phyloP scores from a whole-genome alignment of 2,329 filamentous ascomycete species.

The Thielaviopsis ethacetica region DNA sequence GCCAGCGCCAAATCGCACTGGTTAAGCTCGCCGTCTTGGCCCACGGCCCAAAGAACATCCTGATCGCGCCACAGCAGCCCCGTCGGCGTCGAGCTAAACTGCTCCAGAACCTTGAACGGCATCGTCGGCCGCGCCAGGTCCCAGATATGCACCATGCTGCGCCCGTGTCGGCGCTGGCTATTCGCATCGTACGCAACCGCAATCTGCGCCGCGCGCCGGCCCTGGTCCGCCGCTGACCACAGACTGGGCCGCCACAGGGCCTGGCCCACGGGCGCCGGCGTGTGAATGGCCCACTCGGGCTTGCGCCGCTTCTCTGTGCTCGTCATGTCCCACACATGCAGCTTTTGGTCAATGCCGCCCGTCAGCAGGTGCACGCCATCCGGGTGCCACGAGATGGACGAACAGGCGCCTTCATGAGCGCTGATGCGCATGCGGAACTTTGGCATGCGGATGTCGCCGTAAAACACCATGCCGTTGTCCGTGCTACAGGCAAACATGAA shows the following conservation, averaged over 20 bases:
- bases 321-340: constrained; percentile 50
- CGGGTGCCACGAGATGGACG: constrained; percentile 49
- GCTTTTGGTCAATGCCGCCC: constrained; percentile 43
- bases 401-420: constrained; percentile 43
- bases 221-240: constrained; percentile 48
- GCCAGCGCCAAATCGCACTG: constrained; percentile 51
- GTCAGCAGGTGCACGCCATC: constrained; percentile 51
- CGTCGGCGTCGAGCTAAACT: constrained; percentile 40
- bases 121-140: constrained; percentile 51
- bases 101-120: constrained; percentile 49
- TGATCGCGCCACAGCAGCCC: constrained; percentile 47
- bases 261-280: constrained; percentile 41
- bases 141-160: constrained; percentile 47
- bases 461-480: constrained; percentile 43
- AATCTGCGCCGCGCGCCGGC: constrained; percentile 42
- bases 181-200: constrained; percentile 45
- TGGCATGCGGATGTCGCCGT: constrained; percentile 45
- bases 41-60: constrained; percentile 50
- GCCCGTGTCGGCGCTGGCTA: constrained; percentile 35
- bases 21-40: constrained; percentile 42
- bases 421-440: constrained; percentile 41
- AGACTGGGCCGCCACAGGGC: constrained; percentile 48
- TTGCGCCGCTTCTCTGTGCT: constrained; percentile 47
- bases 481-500: constrained; percentile 48
- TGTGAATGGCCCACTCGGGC: constrained; percentile 43